Percentiles rank a stretch among this genome's conserved stretches.
phyloP scores from a whole-genome alignment of 805 yeast species.

The Candida dendrica region DNA sequence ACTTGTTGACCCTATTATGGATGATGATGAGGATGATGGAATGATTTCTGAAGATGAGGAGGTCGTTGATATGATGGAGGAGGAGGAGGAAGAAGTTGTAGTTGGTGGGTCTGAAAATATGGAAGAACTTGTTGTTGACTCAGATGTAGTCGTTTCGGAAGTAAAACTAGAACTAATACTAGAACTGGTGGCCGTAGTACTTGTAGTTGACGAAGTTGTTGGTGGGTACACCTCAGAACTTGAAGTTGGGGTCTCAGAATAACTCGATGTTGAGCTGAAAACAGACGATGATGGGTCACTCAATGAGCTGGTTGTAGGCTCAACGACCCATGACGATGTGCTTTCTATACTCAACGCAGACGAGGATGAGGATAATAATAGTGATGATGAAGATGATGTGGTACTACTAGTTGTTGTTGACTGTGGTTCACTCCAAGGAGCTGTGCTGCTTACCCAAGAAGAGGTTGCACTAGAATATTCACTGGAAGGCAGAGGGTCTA shows the following conservation, averaged over 20 bases:
- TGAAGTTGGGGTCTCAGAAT: not conserved
- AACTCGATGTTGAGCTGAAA: not conserved
- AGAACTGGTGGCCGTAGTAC: not conserved
- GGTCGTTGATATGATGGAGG: constrained; percentile 1
- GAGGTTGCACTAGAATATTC: too few species aligned
- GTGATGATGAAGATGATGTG: not conserved
- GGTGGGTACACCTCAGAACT: not conserved
- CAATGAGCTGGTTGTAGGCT: not conserved
- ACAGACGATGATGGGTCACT: too few species aligned
- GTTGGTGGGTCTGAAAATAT: constrained; percentile 1
- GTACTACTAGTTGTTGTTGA: not conserved
- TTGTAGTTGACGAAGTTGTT: not conserved
- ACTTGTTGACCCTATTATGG: constrained; percentile 3
- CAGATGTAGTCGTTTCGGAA: too few species aligned
- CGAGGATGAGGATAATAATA: too few species aligned
- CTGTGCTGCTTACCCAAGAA: too few species aligned
- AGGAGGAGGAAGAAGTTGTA: constrained; percentile 2
- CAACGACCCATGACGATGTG: not conserved
- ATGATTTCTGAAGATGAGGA: not conserved
- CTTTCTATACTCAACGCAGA: too few species aligned
- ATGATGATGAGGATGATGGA: constrained; percentile 1
- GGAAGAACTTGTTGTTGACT: not conserved
- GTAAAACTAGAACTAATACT: too few species aligned
- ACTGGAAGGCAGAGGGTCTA: too few species aligned
- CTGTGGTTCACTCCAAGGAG: too few species aligned